phyloP scores from a whole-genome alignment of 2,329 filamentous ascomycete species.

The Pseudonectria buxi region DNA sequence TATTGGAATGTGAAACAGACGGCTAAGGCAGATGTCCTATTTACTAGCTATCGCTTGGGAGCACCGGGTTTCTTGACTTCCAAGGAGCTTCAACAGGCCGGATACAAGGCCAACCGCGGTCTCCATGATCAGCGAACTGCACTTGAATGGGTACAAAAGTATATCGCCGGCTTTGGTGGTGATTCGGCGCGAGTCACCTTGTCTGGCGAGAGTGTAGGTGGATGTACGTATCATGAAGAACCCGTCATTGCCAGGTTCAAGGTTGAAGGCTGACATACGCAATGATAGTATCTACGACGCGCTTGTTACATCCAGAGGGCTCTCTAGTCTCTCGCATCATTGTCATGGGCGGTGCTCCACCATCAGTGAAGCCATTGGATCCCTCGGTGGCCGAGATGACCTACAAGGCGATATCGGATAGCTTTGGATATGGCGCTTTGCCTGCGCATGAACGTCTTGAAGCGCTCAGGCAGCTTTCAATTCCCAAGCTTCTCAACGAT shows the following conservation, averaged over 20 bases:
- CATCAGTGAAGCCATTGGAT: neutral
- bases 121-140: constrained; percentile 13
- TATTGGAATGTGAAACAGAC: neutral
- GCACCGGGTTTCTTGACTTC: constrained; percentile 10
- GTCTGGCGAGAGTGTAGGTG: constrained; percentile 13
- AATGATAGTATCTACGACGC: no score
- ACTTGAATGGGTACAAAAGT: constrained; percentile 9
- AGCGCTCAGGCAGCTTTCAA: no score
- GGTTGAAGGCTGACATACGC: no score
- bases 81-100: constrained; percentile 3
- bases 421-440: neutral
- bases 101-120: constrained; percentile 7
- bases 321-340: constrained; percentile 1
- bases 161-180: constrained; percentile 9
- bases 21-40: neutral
- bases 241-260: neutral
- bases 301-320: neutral
- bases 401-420: neutral
- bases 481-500: no score
- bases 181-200: constrained; percentile 9
- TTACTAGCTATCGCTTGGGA: constrained; percentile 1
- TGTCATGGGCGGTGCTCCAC: constrained; percentile 2
- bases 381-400: neutral
- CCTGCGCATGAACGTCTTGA: no score
- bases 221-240: constrained; percentile 3